Evolutionary conservation across 331 rosid genomes (phyloP).

Genomic region (Acacia concinna): DNA sequence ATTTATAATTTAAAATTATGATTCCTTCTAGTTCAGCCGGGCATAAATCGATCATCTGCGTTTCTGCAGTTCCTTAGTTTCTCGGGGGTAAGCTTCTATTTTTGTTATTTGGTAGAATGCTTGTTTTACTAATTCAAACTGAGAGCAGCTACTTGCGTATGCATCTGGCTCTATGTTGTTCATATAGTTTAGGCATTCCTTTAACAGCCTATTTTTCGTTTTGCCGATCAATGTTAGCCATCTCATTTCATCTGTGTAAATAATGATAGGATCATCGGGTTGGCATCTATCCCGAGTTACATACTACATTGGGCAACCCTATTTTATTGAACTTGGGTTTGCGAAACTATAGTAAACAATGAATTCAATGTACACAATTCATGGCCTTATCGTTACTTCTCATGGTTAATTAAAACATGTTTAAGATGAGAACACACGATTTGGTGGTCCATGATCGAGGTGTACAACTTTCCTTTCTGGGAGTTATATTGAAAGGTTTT

Average conservation of each 20-base stretch:
- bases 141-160: background rate
- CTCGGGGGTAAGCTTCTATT: background rate
- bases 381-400: background rate
- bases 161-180: conserved; percentile 7
- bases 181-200: conserved; percentile 4
- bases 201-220: background rate
- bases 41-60: background rate
- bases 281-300: conserved; percentile 4
- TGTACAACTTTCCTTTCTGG: background rate
- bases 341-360: conserved; percentile 5
- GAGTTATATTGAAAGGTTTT: conserved; percentile 21
- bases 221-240: background rate
- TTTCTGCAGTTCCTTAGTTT: background rate
- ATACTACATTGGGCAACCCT: background rate
- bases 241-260: conserved; percentile 13
- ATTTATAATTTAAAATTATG: background rate
- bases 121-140: conserved; percentile 5
- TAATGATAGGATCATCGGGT: conserved; percentile 6
- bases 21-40: background rate
- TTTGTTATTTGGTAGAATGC: background rate
- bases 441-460: background rate
- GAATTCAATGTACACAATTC: conserved; percentile 8
- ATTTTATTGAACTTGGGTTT: background rate
- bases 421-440: background rate
- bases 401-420: background rate